Base-by-base conservation (phyloP, 768 basidiomycete species). In the Naganishia onofrii region DNA sequence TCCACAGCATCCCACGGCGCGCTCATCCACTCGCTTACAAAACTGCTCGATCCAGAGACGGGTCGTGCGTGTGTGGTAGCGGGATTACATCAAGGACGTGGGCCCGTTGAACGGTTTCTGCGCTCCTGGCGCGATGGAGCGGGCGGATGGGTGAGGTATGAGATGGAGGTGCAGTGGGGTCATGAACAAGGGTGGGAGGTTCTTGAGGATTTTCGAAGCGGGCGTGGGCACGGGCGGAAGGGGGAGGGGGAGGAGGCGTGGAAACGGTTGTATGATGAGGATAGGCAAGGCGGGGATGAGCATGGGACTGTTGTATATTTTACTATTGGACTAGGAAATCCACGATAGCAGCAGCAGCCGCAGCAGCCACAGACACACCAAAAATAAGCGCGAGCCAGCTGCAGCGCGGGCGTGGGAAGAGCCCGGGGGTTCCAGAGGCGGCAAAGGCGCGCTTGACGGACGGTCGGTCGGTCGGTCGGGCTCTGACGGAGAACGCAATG, bases 81-180 rank as follows among this genome's bases (percentile, higher is more conserved):
- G 0, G 79, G 79, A 4, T 53, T 79, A 15, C 79, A 80, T 73
- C 78, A 77, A 5, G 79, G 79, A 23, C 72, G 76, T 53, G 78
- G 79, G 28, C 77, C 79, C 2, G 51, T 78, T 10, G 74, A 78
- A 36, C 71, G 78, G 17, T 80, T 80, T 68, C 57, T 69, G 17
- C 26, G 9, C 1, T 56, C 67, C 0, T 78, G 76, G 13, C 58
- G 55, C 46, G 26, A 0, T n/a, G n/a, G n/a, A 44, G 74, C n/a
- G 38, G 44, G 31, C 73, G 73, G 66, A 13, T 44, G 28, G 36
- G 54, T 78, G 2, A 53, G 42, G 19, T 26, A 65, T 34, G 26
- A 68, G n/a, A 31, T 55, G n/a, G 75, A 76, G 60, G 74, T 79
- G 10, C 58, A 72, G 52, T 78, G 78, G 78, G 66, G 57, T 26